Evolutionary conservation across 306 rosid genomes (phyloP), one percentile per base, ranked within the genome.

Genomic region (Ziziphus jujuba): DNA sequence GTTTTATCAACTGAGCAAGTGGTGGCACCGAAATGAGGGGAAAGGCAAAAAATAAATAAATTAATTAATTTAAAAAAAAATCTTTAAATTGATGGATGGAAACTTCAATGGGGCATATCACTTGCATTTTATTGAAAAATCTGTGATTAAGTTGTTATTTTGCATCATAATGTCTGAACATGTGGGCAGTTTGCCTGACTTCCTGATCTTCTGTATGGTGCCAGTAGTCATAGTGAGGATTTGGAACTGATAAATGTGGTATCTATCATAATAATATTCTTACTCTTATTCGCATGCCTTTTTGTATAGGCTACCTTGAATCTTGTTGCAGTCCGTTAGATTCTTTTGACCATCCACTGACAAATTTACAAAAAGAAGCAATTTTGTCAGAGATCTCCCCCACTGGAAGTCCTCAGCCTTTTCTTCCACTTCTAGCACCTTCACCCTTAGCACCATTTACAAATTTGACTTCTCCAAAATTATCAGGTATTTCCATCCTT

Each of bases 351-450:
- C 73, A 38, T 65, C 77, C 75, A 44, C 63, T 60, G 72, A 17
- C 6, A 54, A 79, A 56, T 74, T 79, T 70, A 69, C 84, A 65
- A 58, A 63, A 40, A 71, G 87, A 78, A 56, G 59, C 78, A 31
- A 75, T 82, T 80, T 59, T 84, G 22, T 91, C 97, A 16, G 44
- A 75, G 84, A 59, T 88, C 59, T 71, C 97, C 4, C 97, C 97
- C 9, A 74, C 76, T 45, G 89, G 78, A 66, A 60, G 91, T 79
- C 97, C 95, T 6, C 87, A 80, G 62, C 99, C 99, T 14, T 87
- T 90, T 69, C 77, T 93, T 77, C 99, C 99, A 55, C 85, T 89
- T 76, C 84, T 90, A 69, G 99, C 99, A 44, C 99, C 99, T 40
- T 90, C 97, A 51, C 97, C 99, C 8, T 49, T 93, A 81, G 68